Base-by-base conservation (phyloP, 768 basidiomycete species). In the Collybia mongolica region DNA sequence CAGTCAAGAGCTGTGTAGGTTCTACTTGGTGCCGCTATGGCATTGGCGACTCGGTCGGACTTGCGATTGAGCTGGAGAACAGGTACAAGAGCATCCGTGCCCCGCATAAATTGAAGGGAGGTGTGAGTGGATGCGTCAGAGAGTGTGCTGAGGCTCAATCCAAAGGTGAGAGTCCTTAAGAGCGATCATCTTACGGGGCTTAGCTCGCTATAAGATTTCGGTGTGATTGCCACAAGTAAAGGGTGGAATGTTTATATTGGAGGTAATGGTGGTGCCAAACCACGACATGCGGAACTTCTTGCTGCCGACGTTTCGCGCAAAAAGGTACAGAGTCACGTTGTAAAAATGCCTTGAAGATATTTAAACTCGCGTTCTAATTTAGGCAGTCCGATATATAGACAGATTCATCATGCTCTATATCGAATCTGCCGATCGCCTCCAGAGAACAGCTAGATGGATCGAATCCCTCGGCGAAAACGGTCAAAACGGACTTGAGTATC, bases 241-340 rank as follows among this genome's bases (percentile, higher is more conserved):
- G 87, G 87, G n/a, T 89, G 86, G 85, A 88, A 89, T 57, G 80
- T 86, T 46, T 87, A 80, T 59, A 64, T 88, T 18, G 83, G 81
- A 39, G 86, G 86, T 2, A 88, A 90, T 60, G 86, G 86, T n/a
- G 86, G 84, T 37, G 72, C 72, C 5, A 79, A 70, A 51, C 79
- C 79, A 14, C 67, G 77, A 8, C 86, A 88, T 58, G 87, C 85
- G 2, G 76, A 79, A 3, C 69, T 89, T 2, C 78, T 89, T 47
- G 84, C 82, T 1, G 76, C 63, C 38, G 86, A 89, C 59, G 86
- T 90, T 1, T 81, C 86, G 0, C 82, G 81, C 22, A 63, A 65
- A 28, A 71, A 60, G 44, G 58, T 59, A 9, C 26, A 11, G 8
- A 38, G 6, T 28, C 20, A 9, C 1, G 14, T 28, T 28, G 14